A percentile compares a stretch with the other conserved stretches of the same genome.
These are phyloP conservation scores for Hanseniaspora valbyensis DNA, from an alignment of 805 yeast genomes.

Conservation along the genomic window DNA sequence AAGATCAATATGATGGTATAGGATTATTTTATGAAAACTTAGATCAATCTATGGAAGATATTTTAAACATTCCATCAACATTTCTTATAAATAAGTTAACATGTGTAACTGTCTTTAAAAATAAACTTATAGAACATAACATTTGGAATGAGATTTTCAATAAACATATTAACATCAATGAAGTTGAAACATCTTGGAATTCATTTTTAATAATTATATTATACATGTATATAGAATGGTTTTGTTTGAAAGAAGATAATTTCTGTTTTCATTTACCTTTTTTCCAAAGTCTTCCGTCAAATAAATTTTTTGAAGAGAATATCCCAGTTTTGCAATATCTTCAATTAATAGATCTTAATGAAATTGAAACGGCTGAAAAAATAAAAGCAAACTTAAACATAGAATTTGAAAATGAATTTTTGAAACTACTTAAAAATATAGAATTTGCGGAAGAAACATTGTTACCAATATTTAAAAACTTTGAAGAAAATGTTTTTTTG, in stretches of 20 bases:
- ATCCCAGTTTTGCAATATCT: conserved; percentile 5
- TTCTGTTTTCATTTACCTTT: conserved; percentile 7
- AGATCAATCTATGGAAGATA: not conserved
- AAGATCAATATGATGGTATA: conserved; percentile 13
- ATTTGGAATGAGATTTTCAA: not conserved
- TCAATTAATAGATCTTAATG: not conserved
- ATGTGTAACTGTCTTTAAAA: conserved; percentile 11
- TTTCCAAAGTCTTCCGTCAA: conserved; percentile 10
- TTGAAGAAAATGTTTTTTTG: conserved; percentile 1
- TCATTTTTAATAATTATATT: conserved; percentile 9
- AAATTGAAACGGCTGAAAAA: not conserved
- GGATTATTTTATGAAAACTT: conserved; percentile 7
- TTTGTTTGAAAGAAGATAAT: not conserved
- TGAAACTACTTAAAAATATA: conserved; percentile 1
- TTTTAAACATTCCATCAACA: conserved; percentile 5
- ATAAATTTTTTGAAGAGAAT: conserved; percentile 2
- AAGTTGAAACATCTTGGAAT: not conserved
- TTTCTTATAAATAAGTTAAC: conserved; percentile 10
- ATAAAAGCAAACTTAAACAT: not conserved
- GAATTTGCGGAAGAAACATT: not conserved
- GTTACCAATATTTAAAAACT: conserved; percentile 5
- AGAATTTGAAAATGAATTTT: conserved; percentile 6
- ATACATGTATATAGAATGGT: conserved; percentile 12
- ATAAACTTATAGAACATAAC: not conserved
- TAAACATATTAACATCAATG: not conserved